Conservation (phyloP, 495 filamentous ascomycete species). For the Cairneyella variabilis region DNA sequence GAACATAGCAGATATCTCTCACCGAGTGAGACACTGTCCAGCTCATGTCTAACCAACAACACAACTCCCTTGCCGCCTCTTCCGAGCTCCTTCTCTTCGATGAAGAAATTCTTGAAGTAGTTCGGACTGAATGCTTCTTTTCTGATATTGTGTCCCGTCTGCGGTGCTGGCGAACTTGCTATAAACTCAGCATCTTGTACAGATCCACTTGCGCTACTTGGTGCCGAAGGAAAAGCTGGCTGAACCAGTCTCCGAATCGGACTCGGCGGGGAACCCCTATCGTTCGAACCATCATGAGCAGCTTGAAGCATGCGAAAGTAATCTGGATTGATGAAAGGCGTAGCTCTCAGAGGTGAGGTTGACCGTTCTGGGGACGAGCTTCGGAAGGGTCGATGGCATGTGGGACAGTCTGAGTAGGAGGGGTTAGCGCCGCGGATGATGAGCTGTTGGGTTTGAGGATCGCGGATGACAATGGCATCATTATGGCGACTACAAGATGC, state of each 20-base stretch:
- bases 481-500: slow-evolving; percentile 70
- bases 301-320: slow-evolving; percentile 90
- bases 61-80: slow-evolving; percentile 94
- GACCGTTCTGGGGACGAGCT: slow-evolving; percentile 46
- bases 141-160: slow-evolving; percentile 61
- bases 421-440: slow-evolving; percentile 61
- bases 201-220: slow-evolving; percentile 19
- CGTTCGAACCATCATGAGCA: slow-evolving; percentile 25
- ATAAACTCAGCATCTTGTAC: slow-evolving; percentile 48
- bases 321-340: slow-evolving; percentile 70
- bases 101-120: slow-evolving; percentile 90
- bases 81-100: slow-evolving; percentile 79
- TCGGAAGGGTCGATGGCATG: slow-evolving; percentile 78
- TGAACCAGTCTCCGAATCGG: slow-evolving; percentile 40
- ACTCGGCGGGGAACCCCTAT: slow-evolving; percentile 36
- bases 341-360: slow-evolving; percentile 32
- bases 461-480: slow-evolving; percentile 86
- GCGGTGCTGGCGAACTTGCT: slow-evolving; percentile 46
- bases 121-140: slow-evolving; percentile 81
- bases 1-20: not conserved
- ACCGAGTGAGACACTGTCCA: slow-evolving; percentile 79
- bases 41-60: slow-evolving; percentile 80
- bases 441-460: slow-evolving; percentile 79
- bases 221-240: slow-evolving; percentile 16
- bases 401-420: slow-evolving; percentile 47